Evolutionary conservation across 176 grass and related monocot species (phyloP), one percentile per base, ranked within the genome.

Genomic region (Pontederia crassipes): DNA sequence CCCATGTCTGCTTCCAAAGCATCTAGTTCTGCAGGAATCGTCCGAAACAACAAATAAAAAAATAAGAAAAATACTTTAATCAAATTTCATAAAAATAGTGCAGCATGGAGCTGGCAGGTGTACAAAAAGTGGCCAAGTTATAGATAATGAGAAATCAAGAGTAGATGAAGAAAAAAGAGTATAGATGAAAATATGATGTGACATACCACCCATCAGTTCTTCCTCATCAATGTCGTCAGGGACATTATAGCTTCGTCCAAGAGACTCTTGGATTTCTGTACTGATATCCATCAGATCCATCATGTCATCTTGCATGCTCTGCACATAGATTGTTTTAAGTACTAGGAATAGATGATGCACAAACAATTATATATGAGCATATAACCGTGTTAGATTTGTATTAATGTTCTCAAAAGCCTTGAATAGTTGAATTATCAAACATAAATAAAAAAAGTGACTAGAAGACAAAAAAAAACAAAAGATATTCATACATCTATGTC

Each of bases 241-340:
- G n/a, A 97, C 66, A 60, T 88, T 97, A 78, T 88, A 91, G 73
- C 86, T 82, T 71, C 87, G 86, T 63, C 92, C 87, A 32, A 97
- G 87, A 54, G 83, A 78, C 77, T 97, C 83, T 85, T 97, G 92
- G 52, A 97, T 91, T 76, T 97, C 92, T 26, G 67, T 88, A 75
- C 92, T 91, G 75, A 88, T 73, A 15, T 88, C 92, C 87, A 97
- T 91, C 72, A 97, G 61, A 74, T 97, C 92, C 17, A 83, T 87
- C 87, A 97, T 97, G 65, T 97, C 87, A 72, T 92, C 84, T 91
- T 88, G 93, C 87, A 97, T 91, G 64, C 80, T 92, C 93, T 92
- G 47, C 27, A 16, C 11, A 50, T 65, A 40, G 32, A 40, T 7
- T 40, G 32, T 4, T 40, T 40, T 40, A 40, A 40, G 6, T 40